A percentile compares a stretch with the other conserved stretches of the same genome.
Conservation (phyloP, 305 asterid genomes). For the Fraxinus ornus region DNA sequence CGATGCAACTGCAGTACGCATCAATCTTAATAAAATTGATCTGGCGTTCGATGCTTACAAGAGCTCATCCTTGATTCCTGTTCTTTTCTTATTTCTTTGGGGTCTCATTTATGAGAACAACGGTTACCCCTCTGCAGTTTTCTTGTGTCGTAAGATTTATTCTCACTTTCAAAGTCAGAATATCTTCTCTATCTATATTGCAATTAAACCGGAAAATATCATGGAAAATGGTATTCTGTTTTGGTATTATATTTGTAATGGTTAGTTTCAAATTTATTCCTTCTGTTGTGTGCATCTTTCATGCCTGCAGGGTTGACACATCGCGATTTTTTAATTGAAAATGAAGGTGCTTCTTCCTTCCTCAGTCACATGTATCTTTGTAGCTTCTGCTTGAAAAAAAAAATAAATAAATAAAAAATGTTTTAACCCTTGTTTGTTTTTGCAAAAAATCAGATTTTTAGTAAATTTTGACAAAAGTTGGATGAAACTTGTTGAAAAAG, state of each 20-base stretch:
- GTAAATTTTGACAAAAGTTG: no score
- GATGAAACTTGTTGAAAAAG: no score
- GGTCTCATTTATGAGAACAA: no score
- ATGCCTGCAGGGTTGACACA: background rate
- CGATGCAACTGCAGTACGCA: conserved; percentile 23
- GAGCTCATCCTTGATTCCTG: background rate
- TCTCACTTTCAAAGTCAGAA: background rate
- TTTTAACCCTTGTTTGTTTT: no score
- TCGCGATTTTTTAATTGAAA: background rate
- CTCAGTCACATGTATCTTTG: background rate
- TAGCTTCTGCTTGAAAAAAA: no score
- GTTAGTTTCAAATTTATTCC: background rate
- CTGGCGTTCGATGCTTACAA: background rate
- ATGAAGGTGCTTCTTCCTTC: background rate
- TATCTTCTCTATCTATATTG: no score
- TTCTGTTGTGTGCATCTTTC: background rate
- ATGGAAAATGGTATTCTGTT: background rate
- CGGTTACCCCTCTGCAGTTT: no score
- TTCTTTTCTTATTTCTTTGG: no score
- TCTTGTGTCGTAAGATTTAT: conserved; percentile 11
- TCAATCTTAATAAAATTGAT: conserved; percentile 10
- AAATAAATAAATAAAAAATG: no score
- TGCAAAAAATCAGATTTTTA: no score
- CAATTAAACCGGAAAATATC: background rate
- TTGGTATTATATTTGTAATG: background rate